phyloP scores from a whole-genome alignment of 176 grass and related monocot genomes.

The Musa itinerans region DNA sequence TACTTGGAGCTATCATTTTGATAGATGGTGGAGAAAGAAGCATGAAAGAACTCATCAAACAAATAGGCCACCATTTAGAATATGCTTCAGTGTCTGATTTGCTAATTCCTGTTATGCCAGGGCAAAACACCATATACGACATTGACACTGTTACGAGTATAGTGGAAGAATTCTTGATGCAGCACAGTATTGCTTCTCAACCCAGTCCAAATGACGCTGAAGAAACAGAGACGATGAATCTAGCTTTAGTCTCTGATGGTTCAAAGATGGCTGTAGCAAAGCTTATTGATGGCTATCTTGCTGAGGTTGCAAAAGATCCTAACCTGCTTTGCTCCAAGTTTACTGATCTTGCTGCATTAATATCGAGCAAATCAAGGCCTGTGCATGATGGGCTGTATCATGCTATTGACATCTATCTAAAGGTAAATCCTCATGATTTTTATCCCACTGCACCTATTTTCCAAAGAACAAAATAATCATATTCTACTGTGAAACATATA shows the following conservation, averaged over 20 bases:
- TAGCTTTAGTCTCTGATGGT: slow-evolving; percentile 35
- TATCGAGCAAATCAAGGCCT: slow-evolving; percentile 53
- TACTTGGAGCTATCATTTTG: slow-evolving; percentile 63
- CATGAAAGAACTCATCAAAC: slow-evolving; percentile 80
- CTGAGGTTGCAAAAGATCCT: slow-evolving; percentile 73
- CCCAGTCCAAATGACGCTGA: slow-evolving; percentile 25
- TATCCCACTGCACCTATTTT: background rate
- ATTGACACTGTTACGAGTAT: slow-evolving; percentile 63
- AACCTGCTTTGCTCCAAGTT: slow-evolving; percentile 59
- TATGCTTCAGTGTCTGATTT: slow-evolving; percentile 76
- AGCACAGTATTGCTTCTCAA: slow-evolving; percentile 36
- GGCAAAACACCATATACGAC: slow-evolving; percentile 59
- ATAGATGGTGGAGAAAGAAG: slow-evolving; percentile 55
- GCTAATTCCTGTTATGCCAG: slow-evolving; percentile 59
- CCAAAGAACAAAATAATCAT: background rate
- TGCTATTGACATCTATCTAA: slow-evolving; percentile 83
- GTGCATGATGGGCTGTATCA: slow-evolving; percentile 84
- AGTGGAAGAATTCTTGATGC: slow-evolving; percentile 75
- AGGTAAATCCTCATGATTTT: slow-evolving; percentile 33
- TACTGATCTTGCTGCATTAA: slow-evolving; percentile 54
- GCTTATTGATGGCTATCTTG: slow-evolving; percentile 74
- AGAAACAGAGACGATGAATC: slow-evolving; percentile 30
- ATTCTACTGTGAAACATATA: background rate
- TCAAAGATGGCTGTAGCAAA: slow-evolving; percentile 58
- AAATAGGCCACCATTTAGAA: slow-evolving; percentile 67